Evolutionary conservation across 2,329 filamentous ascomycete species (phyloP).

Genomic region (Sphaerostilbella broomeana): DNA sequence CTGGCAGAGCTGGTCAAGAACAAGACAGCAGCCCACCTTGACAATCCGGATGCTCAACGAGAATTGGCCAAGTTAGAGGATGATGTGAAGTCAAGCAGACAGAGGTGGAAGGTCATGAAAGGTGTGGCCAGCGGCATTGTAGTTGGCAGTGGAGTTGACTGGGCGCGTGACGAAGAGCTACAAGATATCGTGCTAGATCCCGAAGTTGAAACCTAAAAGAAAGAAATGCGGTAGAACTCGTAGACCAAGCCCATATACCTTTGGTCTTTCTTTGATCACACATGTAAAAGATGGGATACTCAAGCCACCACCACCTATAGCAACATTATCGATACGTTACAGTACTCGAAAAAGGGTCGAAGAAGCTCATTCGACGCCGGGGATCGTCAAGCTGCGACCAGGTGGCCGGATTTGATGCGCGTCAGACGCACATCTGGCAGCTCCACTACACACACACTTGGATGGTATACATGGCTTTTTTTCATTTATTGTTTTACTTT

Average conservation of each 20-base stretch:
- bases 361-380: no score
- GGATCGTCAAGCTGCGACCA: neutral
- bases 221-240: no score
- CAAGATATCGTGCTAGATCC: conserved; percentile 65
- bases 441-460: conserved; percentile 8
- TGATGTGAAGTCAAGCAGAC: conserved; percentile 55
- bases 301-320: neutral
- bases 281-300: neutral
- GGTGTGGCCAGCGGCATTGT: conserved; percentile 71
- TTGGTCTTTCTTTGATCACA: no score
- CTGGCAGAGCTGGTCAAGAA: conserved; percentile 52
- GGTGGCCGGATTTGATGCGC: conserved; percentile 1
- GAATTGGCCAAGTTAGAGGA: conserved; percentile 53
- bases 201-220: conserved; percentile 37
- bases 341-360: no score
- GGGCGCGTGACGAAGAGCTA: conserved; percentile 63
- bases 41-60: conserved; percentile 44
- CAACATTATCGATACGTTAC: neutral
- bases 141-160: conserved; percentile 75
- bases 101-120: conserved; percentile 69
- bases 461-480: no score
- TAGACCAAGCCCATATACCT: no score
- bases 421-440: conserved; percentile 7
- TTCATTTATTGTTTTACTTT: no score
- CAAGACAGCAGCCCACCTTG: conserved; percentile 47